Percentiles rank a stretch among this genome's conserved stretches.
Evolutionary conservation across 2,329 filamentous ascomycete genomes (phyloP).

Genomic region (Leptographium flavum): DNA sequence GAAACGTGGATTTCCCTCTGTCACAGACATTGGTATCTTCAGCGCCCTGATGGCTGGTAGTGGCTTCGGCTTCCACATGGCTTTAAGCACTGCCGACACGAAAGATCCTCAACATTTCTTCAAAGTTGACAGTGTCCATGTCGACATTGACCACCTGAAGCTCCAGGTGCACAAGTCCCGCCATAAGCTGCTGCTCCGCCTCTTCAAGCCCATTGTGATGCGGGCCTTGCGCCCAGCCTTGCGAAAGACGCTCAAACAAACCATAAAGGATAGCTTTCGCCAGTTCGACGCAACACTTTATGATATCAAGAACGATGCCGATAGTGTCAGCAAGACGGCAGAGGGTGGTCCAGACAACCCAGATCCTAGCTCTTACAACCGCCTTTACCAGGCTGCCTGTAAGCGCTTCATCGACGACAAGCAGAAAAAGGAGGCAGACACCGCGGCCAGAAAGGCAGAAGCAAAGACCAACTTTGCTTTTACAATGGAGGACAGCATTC

Average conservation of each 20-base stretch:
- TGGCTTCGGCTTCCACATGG: constrained; percentile 84
- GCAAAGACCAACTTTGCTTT: constrained; percentile 72
- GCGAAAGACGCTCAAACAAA: constrained; percentile 77
- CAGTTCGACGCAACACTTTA: constrained; percentile 60
- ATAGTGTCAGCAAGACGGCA: constrained; percentile 52
- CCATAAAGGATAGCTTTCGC: constrained; percentile 70
- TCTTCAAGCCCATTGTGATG: constrained; percentile 80
- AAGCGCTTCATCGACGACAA: constrained; percentile 61
- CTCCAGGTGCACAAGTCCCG: constrained; percentile 91
- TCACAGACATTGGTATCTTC: constrained; percentile 77
- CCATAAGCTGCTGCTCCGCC: constrained; percentile 76
- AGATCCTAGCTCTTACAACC: constrained; percentile 67
- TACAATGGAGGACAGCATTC: constrained; percentile 76
- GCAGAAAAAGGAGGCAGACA: constrained; percentile 50
- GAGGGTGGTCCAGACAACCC: constrained; percentile 42
- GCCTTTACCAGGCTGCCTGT: constrained; percentile 65
- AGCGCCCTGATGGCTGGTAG: constrained; percentile 79
- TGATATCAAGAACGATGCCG: constrained; percentile 69
- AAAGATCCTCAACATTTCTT: constrained; percentile 72
- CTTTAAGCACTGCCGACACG: constrained; percentile 67
- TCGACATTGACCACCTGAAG: constrained; percentile 66
- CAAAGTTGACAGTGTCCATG: constrained; percentile 81
- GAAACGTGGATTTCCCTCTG: constrained; percentile 81
- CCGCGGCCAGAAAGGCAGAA: constrained; percentile 1
- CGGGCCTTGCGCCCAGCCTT: constrained; percentile 72